Evolutionary conservation across 352 stramenopile genomes (phyloP).

Genomic region (Phytophthora ramorum): DNA sequence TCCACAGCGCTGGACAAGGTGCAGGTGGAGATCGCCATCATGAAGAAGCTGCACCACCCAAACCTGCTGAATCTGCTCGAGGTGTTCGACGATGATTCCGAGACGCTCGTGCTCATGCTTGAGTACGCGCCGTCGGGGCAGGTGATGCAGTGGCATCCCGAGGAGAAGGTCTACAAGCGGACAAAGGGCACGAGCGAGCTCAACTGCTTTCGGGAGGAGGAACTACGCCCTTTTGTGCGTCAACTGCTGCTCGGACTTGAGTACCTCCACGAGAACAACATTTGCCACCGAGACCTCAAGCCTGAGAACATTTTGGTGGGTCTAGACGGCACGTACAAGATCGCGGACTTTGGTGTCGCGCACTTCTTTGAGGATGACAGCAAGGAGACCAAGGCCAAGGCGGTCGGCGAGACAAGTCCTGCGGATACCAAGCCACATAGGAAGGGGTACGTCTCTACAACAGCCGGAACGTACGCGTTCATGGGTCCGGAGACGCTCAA

Average conservation of each 20-base stretch:
- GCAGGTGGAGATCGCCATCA: conserved; percentile 89
- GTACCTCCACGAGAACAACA: conserved; percentile 88
- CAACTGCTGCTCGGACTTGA: conserved; percentile 81
- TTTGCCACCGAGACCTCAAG: conserved; percentile 89
- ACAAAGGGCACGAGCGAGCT: conserved; percentile 19
- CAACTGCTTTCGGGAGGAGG: conserved; percentile 55
- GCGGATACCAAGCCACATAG: conserved; percentile 42
- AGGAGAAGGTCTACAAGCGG: conserved; percentile 61
- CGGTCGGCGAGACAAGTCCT: background rate
- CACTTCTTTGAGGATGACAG: conserved; percentile 82
- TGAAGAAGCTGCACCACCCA: conserved; percentile 87
- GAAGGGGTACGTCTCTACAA: conserved; percentile 81
- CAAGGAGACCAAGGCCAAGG: conserved; percentile 34
- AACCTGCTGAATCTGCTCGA: conserved; percentile 85
- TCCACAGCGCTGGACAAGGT: conserved; percentile 89
- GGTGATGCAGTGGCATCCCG: conserved; percentile 86
- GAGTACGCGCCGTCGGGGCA: conserved; percentile 85
- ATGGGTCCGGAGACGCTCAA: conserved; percentile 87
- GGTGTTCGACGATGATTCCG: conserved; percentile 84
- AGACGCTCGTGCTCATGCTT: conserved; percentile 87
- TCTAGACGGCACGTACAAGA: conserved; percentile 78
- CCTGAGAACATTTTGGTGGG: conserved; percentile 86
- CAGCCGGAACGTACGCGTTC: conserved; percentile 86
- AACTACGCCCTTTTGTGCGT: conserved; percentile 70
- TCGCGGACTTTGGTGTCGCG: conserved; percentile 86